Percentiles rank a stretch among this genome's conserved stretches.
These are phyloP conservation scores for Salix brachista DNA, from an alignment of 345 rosid genomes.

Conservation along the genomic window DNA sequence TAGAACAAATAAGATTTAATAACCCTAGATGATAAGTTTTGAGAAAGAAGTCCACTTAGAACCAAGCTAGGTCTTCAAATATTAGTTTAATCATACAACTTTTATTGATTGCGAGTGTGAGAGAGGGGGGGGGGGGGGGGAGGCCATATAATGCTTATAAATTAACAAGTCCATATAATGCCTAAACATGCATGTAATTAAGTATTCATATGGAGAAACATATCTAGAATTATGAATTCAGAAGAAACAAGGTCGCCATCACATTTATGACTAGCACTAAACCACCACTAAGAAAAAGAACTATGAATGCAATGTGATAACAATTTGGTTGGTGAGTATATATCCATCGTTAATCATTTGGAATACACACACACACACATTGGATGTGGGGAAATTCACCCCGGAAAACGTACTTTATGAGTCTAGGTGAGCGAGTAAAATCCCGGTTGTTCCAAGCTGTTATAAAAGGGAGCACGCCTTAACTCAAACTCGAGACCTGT, in stretches of 20 bases:
- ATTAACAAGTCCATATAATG: conserved; percentile 12
- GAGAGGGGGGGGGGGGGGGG: neutral
- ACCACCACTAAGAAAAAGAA: conserved; percentile 13
- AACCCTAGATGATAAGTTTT: neutral
- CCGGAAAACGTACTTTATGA: too few relatives aligned
- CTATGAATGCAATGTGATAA: neutral
- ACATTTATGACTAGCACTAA: conserved; percentile 7
- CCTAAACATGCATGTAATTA: conserved; percentile 13
- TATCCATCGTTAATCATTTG: conserved; percentile 5
- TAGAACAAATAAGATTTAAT: too few relatives aligned
- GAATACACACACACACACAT: too few relatives aligned
- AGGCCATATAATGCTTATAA: conserved; percentile 18
- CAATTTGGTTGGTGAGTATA: neutral
- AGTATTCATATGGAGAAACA: neutral
- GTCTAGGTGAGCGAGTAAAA: too few relatives aligned
- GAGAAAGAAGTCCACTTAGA: neutral
- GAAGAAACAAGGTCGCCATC: conserved; percentile 7
- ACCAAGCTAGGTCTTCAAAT: neutral
- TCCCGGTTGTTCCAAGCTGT: too few relatives aligned
- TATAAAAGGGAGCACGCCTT: fast-evolving
- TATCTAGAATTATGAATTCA: neutral
- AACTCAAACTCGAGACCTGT: too few relatives aligned
- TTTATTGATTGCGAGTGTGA: neutral
- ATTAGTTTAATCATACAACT: neutral
- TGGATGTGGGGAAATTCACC: neutral